Evolutionary conservation across 352 stramenopile genomes (phyloP).

Genomic region (Pythium monospermum): DNA sequence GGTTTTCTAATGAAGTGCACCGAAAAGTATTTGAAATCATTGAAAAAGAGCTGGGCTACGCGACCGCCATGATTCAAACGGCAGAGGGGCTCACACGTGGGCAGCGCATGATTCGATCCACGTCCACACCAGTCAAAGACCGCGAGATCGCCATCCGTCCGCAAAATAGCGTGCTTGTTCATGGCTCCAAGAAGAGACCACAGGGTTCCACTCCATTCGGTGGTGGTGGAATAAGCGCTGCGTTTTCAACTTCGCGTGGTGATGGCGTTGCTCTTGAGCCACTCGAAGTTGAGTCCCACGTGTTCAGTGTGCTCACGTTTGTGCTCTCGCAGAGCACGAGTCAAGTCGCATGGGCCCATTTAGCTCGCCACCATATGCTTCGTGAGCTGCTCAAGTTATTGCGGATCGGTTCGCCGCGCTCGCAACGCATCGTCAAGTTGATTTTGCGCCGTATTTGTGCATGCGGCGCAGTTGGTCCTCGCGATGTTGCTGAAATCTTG

Average conservation of each 20-base stretch:
- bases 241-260: constrained; percentile 14
- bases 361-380: constrained; percentile 57
- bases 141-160: constrained; percentile 35
- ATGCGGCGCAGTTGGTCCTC: constrained; percentile 60
- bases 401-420: constrained; percentile 66
- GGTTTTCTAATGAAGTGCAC: constrained; percentile 86
- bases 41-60: constrained; percentile 71
- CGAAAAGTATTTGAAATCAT: constrained; percentile 85
- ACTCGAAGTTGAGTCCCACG: constrained; percentile 71
- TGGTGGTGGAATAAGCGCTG: constrained; percentile 6
- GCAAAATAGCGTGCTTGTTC: constrained; percentile 33
- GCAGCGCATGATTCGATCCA: constrained; percentile 78
- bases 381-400: constrained; percentile 76
- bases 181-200: constrained; percentile 10
- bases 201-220: constrained; percentile 10
- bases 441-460: constrained; percentile 68
- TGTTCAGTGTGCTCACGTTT: constrained; percentile 71
- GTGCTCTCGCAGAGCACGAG: constrained; percentile 75
- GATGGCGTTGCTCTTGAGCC: constrained; percentile 43
- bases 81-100: constrained; percentile 71
- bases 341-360: constrained; percentile 46
- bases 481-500: constrained; percentile 62
- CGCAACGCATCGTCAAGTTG: constrained; percentile 79
- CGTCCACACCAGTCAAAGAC: constrained; percentile 71
- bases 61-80: constrained; percentile 62